phyloP scores from a whole-genome alignment of 805 yeast species.

The Pichia eremophila region DNA sequence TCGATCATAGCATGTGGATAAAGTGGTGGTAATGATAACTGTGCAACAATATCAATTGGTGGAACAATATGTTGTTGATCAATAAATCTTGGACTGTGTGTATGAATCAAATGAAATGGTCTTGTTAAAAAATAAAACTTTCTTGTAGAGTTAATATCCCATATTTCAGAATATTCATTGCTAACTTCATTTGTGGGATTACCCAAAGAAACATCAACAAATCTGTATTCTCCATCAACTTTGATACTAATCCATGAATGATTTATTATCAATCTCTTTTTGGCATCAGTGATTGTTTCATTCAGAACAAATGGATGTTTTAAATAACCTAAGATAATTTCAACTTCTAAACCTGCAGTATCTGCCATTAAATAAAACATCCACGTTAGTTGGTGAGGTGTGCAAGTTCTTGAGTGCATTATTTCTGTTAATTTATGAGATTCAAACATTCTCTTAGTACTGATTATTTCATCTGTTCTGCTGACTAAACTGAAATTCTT shows the following conservation, averaged over 20 bases:
- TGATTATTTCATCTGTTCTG: constrained; percentile 25
- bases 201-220: constrained; percentile 66
- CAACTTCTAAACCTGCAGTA: constrained; percentile 61
- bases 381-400: constrained; percentile 60
- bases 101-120: constrained; percentile 67
- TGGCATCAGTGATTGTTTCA: constrained; percentile 16
- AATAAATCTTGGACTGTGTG: constrained; percentile 77
- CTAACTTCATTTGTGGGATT: constrained; percentile 43
- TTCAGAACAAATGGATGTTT: constrained; percentile 63
- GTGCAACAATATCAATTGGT: constrained; percentile 67
- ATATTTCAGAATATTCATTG: constrained; percentile 33
- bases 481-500: constrained; percentile 45
- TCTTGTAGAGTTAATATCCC: constrained; percentile 18
- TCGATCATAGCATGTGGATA: constrained; percentile 70
- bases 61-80: constrained; percentile 83
- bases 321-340: constrained; percentile 72
- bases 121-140: constrained; percentile 57
- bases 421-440: constrained; percentile 19
- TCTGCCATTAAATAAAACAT: constrained; percentile 65
- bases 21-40: constrained; percentile 75
- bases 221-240: constrained; percentile 67
- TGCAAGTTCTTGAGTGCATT: constrained; percentile 19
- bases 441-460: constrained; percentile 23
- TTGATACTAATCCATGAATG: constrained; percentile 86
- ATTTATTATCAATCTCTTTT: constrained; percentile 47